Base-by-base conservation (phyloP, 2,329 filamentous ascomycete genomes). In the Lojkania enalia region DNA sequence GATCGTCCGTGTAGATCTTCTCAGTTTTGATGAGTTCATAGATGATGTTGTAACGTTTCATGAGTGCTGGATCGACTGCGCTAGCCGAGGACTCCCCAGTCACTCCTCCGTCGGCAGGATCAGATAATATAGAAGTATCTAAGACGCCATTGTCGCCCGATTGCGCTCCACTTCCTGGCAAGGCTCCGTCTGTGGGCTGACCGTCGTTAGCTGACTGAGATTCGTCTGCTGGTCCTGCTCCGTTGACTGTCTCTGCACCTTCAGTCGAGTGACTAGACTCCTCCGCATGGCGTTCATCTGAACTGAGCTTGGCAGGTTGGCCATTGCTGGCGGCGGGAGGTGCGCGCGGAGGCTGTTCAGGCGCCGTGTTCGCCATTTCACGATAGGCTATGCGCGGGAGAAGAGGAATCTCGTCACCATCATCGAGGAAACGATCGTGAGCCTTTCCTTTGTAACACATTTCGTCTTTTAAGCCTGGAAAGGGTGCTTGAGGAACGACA, bases 1-100 rank as follows among this genome's bases (percentile, higher is more conserved):
- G 92, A 67, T 99, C 94, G 52, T 90, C 84, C 44, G 95, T 85
- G 70, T 95, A 97, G 4, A 86, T 85, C 36, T 90, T 85, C 66
- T 99, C 94, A 0, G 94, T 99, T 61, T 96, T 90, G 35, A 96
- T 81, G 27, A 99, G 76, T 69, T 99, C 94, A 63, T 92, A 91
- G 60, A 97, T 86, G 36, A 95, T 84, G 65, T 95, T 84, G 42
- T 86, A 83, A 15, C 94, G 86, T 64, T 92, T 87, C 38, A 12
- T 33, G 9, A 9, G 14, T 9, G 6, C 14, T 9, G 30, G 30
- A 16, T 33, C 30, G 11, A 6, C 9, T 15, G 7, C 30, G 7
- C 23, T 27, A 7, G 23, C n/a, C 23, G 7, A 7, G 23, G 23
- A n/a, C 7, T 27, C 23, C 23, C 7, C 23, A 7, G 7, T 9